Conservation (phyloP, 2,329 filamentous ascomycete species). For the Beauveria caledonica region DNA sequence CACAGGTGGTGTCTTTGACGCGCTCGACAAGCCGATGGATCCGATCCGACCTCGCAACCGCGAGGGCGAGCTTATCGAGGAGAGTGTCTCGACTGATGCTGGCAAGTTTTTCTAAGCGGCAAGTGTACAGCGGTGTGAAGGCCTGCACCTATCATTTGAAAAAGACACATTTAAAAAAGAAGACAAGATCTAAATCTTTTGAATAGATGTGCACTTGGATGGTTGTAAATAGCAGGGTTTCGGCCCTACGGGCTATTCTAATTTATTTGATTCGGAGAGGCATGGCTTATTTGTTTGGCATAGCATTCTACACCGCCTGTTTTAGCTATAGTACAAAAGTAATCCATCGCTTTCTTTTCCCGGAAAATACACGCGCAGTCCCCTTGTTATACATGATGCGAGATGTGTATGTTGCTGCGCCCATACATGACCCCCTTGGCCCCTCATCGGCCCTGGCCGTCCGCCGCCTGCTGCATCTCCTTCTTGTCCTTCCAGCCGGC, state of each 20-base stretch:
- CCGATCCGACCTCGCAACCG: conserved; percentile 19
- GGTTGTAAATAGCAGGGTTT: conserved; percentile 2
- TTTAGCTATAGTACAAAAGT: conserved; percentile 20
- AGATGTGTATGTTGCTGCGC: background rate
- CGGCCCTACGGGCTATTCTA: background rate
- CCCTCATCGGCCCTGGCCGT: background rate
- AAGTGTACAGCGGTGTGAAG: background rate
- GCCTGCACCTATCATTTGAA: background rate
- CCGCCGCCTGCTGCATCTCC: background rate
- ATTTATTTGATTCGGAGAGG: conserved; percentile 17
- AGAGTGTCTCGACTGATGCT: conserved; percentile 25
- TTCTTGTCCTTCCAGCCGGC: conserved; percentile 23
- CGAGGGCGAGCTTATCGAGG: conserved; percentile 22
- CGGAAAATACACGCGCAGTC: conserved; percentile 13
- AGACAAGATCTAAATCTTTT: background rate
- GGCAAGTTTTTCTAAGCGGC: conserved; percentile 47
- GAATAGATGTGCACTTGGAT: background rate
- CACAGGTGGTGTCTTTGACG: conserved; percentile 56
- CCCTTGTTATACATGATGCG: conserved; percentile 2
- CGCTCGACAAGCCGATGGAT: conserved; percentile 47
- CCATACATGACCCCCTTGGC: too few relatives aligned
- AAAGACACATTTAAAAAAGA: background rate
- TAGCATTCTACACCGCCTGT: background rate
- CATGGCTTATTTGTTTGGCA: conserved; percentile 6
- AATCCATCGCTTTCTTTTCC: conserved; percentile 18